Percentiles rank a stretch among this genome's conserved stretches.
Conservation (phyloP, 495 filamentous ascomycete species). For the Neurospora sp. region DNA sequence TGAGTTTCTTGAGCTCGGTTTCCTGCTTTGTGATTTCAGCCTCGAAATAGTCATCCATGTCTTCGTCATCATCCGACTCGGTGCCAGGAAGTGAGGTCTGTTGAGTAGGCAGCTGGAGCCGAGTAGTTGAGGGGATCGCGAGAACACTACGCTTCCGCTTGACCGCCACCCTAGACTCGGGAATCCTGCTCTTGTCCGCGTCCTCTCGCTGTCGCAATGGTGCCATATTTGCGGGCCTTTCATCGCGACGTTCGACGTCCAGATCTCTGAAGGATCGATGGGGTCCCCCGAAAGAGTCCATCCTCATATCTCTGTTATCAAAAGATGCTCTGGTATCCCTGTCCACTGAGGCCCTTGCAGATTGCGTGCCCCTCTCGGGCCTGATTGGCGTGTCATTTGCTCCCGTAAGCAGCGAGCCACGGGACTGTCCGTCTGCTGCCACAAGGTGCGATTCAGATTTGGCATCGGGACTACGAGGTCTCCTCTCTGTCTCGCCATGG, state of each 20-base stretch:
- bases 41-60: conserved; percentile 41
- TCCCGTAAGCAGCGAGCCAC: conserved; percentile 22
- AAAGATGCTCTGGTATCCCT: conserved; percentile 18
- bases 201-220: background rate
- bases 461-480: conserved; percentile 37
- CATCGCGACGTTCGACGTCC: background rate
- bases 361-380: conserved; percentile 27
- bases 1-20: conserved; percentile 29
- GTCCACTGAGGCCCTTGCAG: conserved; percentile 28
- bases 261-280: conserved; percentile 4
- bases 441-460: conserved; percentile 24
- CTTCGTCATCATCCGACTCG: conserved; percentile 43
- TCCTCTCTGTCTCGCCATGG: conserved; percentile 27
- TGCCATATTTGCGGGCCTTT: background rate
- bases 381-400: conserved; percentile 24
- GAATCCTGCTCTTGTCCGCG: background rate
- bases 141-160: conserved; percentile 7
- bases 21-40: conserved; percentile 33
- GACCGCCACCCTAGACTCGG: background rate
- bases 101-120: conserved; percentile 19
- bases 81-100: conserved; percentile 15
- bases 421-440: conserved; percentile 21
- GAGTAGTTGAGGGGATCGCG: conserved; percentile 3
- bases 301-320: conserved; percentile 10
- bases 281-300: conserved; percentile 7